Percentiles rank a stretch among this genome's conserved stretches.
phyloP scores from a whole-genome alignment of 352 stramenopile species.

The Blastocystis hominis region DNA sequence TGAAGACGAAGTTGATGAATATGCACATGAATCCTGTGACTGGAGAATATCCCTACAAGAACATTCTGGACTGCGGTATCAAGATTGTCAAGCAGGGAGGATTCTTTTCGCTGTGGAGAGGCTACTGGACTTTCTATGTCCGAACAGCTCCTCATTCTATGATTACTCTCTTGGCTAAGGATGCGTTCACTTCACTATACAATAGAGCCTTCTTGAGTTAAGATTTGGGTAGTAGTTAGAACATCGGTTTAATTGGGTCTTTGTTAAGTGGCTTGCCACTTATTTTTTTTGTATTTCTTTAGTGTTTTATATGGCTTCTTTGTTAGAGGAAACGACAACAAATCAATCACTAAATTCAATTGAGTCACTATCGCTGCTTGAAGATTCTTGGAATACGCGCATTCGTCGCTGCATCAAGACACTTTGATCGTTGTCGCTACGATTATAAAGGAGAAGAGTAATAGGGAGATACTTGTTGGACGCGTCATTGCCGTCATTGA shows the following conservation, averaged over 20 bases:
- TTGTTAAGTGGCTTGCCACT: neutral
- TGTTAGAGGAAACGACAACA: neutral
- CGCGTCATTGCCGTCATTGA: neutral
- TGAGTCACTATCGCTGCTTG: slow-evolving; percentile 21
- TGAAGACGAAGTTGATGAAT: slow-evolving; percentile 95
- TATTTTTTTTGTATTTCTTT: slow-evolving; percentile 2
- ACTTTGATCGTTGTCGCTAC: neutral
- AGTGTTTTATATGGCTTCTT: neutral
- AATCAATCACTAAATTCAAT: slow-evolving; percentile 42
- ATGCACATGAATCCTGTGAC: slow-evolving; percentile 80
- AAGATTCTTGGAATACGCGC: slow-evolving; percentile 1
- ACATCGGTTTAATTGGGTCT: neutral
- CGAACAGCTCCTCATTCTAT: slow-evolving; percentile 94
- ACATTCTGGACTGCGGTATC: slow-evolving; percentile 81
- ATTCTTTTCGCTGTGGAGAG: slow-evolving; percentile 85
- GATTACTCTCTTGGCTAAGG: slow-evolving; percentile 94
- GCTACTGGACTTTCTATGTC: slow-evolving; percentile 94
- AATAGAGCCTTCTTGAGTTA: slow-evolving; percentile 44
- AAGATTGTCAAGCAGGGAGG: slow-evolving; percentile 88
- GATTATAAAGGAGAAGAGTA: no score
- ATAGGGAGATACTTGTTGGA: neutral
- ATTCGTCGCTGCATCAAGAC: neutral
- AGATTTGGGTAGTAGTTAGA: neutral
- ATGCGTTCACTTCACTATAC: slow-evolving; percentile 63
- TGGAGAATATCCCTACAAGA: slow-evolving; percentile 81